These are phyloP conservation scores for Rhododendron mucronatum DNA, from an alignment of 148 eudicot genomes.

Conservation along the genomic window DNA sequence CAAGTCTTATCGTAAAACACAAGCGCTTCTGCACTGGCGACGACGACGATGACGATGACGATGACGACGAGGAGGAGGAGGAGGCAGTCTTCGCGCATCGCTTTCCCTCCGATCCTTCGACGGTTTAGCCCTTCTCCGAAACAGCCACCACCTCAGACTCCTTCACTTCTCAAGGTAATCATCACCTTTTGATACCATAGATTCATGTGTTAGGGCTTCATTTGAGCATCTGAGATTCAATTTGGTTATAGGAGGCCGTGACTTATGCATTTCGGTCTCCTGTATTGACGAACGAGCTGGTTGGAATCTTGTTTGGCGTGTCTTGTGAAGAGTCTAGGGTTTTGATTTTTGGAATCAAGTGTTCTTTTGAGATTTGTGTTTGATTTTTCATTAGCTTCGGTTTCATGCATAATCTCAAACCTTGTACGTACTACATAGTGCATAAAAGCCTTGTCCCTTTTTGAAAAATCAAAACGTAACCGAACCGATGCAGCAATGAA, in stretches of 20 bases:
- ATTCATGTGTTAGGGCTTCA: neutral
- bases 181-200: neutral
- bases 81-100: neutral
- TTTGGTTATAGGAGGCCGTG: neutral
- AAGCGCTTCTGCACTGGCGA: neutral
- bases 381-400: neutral
- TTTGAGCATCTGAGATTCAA: neutral
- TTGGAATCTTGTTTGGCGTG: neutral
- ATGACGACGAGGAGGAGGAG: too few species aligned
- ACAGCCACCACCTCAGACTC: neutral
- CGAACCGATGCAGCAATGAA: too few species aligned
- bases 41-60: neutral
- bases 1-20: constrained; percentile 7
- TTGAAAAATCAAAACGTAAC: too few species aligned
- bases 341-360: neutral
- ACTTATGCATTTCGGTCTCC: neutral
- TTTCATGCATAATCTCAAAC: neutral
- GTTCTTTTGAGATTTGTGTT: neutral
- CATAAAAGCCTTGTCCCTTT: too few species aligned
- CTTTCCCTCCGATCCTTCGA: neutral
- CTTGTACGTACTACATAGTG: too few species aligned
- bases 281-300: neutral
- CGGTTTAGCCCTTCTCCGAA: neutral
- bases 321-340: neutral
- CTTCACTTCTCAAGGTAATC: constrained; percentile 5